Conservation (phyloP, 2,329 filamentous ascomycete genomes). For the Tricladium varicosporioides region DNA sequence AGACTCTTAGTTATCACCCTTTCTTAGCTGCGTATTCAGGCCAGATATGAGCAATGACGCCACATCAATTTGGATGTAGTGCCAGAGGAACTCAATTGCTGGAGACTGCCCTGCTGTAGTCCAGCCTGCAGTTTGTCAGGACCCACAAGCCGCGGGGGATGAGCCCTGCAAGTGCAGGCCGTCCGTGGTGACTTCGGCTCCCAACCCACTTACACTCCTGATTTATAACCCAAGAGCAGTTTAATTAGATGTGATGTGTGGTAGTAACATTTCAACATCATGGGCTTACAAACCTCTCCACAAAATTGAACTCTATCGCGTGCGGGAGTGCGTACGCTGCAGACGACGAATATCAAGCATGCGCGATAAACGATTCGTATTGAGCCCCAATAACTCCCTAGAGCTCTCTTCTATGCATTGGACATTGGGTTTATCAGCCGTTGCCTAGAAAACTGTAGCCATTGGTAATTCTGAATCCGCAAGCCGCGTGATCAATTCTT, state of each 20-base stretch:
- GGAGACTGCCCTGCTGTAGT: slow-evolving; percentile 1
- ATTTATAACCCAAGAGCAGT: slow-evolving; percentile 6
- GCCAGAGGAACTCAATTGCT: neutral
- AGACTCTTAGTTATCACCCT: slow-evolving; percentile 5
- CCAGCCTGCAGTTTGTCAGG: neutral
- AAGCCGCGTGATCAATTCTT: slow-evolving; percentile 7
- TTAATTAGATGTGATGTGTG: slow-evolving; percentile 8
- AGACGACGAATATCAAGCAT: slow-evolving; percentile 9
- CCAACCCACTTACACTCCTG: slow-evolving; percentile 2
- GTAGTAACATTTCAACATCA: slow-evolving; percentile 9
- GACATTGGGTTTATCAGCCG: slow-evolving; percentile 13
- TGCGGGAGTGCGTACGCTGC: slow-evolving; percentile 10
- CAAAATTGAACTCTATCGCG: slow-evolving; percentile 7
- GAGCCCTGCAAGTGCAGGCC: slow-evolving; percentile 3
- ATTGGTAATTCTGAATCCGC: slow-evolving; percentile 10
- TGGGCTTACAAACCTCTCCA: slow-evolving; percentile 1
- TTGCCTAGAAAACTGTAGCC: slow-evolving; percentile 2
- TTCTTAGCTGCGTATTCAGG: slow-evolving; percentile 3
- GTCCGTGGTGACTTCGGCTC: slow-evolving; percentile 9
- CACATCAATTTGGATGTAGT: slow-evolving; percentile 12
- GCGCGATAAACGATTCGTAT: slow-evolving; percentile 6
- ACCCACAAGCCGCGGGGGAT: slow-evolving; percentile 17
- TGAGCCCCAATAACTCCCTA: slow-evolving; percentile 4
- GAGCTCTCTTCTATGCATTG: slow-evolving; percentile 8
- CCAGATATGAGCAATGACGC: slow-evolving; percentile 5